phyloP scores from a whole-genome alignment of 306 rosid species.

The Cicer cuneatum region DNA sequence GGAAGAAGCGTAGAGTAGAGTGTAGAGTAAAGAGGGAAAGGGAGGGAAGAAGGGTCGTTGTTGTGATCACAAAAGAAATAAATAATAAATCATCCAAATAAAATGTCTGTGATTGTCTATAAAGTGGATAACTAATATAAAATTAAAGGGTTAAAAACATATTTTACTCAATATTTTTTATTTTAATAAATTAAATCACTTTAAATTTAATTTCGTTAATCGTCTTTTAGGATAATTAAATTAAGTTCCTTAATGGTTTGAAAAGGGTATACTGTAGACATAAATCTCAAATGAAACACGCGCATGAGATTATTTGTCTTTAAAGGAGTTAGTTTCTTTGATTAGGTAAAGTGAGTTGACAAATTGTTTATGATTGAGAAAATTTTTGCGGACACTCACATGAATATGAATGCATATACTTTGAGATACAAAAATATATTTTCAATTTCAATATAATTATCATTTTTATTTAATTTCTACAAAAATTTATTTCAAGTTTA shows the following conservation, averaged over 20 bases:
- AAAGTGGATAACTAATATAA: neutral
- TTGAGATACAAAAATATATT: no score
- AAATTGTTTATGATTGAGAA: neutral
- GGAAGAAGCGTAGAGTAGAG: conserved; percentile 6
- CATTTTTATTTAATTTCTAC: no score
- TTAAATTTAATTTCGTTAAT: no score
- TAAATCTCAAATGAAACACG: neutral
- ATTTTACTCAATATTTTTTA: no score
- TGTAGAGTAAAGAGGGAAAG: conserved; percentile 13
- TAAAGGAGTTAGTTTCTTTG: conserved; percentile 37
- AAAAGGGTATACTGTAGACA: conserved; percentile 4
- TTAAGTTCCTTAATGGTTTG: neutral
- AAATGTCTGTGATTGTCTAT: neutral
- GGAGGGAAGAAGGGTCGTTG: conserved; percentile 37
- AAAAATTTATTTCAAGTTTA: no score
- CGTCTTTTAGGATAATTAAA: no score
- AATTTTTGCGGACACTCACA: no score
- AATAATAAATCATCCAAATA: neutral
- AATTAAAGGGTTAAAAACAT: no score
- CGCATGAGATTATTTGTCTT: conserved; percentile 17
- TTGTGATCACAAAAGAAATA: conserved; percentile 37
- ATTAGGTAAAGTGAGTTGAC: neutral
- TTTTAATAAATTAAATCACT: no score
- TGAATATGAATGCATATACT: no score
- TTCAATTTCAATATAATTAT: no score